These are phyloP conservation scores for Ceratocystis destructans DNA, from an alignment of 2,329 filamentous ascomycete genomes.

Conservation along the genomic window DNA sequence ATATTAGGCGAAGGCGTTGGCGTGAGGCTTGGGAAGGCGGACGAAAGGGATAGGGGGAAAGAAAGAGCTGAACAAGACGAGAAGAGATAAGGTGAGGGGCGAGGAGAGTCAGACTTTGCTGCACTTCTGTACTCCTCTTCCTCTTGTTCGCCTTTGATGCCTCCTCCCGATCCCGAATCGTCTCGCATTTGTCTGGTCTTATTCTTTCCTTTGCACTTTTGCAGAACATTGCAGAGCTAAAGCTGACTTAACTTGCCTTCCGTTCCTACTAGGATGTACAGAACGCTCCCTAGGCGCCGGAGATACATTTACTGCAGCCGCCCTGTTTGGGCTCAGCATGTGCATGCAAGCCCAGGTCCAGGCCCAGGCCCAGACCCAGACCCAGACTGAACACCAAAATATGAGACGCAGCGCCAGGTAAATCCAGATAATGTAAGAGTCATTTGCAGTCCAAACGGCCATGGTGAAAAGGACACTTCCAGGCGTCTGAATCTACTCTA, in stretches of 20 bases:
- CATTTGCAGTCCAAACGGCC: neutral
- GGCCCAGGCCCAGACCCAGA: slow-evolving; percentile 11
- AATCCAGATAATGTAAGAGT: neutral
- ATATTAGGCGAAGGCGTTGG: neutral
- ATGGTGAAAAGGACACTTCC: neutral
- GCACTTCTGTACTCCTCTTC: neutral
- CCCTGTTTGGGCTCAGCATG: slow-evolving; percentile 45
- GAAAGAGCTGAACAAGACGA: too few species aligned
- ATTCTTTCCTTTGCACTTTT: neutral
- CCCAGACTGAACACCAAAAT: neutral
- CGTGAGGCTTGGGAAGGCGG: too few species aligned
- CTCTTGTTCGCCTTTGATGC: neutral
- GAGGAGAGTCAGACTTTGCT: neutral
- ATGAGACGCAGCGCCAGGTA: too few species aligned
- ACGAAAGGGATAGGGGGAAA: too few species aligned
- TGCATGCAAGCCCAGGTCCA: slow-evolving; percentile 27
- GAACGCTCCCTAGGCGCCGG: slow-evolving; percentile 53
- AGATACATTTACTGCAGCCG: slow-evolving; percentile 61
- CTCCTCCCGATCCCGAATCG: neutral
- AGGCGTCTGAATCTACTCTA: neutral
- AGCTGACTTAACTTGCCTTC: slow-evolving; percentile 1
- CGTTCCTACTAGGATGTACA: slow-evolving; percentile 26
- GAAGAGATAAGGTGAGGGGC: neutral
- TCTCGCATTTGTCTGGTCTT: neutral
- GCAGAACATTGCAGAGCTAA: neutral